Evolutionary conservation across 1,284 basidiomycete genomes (phyloP), one percentile per base, ranked within the genome.

Genomic region (Moesziomyces sp.): DNA sequence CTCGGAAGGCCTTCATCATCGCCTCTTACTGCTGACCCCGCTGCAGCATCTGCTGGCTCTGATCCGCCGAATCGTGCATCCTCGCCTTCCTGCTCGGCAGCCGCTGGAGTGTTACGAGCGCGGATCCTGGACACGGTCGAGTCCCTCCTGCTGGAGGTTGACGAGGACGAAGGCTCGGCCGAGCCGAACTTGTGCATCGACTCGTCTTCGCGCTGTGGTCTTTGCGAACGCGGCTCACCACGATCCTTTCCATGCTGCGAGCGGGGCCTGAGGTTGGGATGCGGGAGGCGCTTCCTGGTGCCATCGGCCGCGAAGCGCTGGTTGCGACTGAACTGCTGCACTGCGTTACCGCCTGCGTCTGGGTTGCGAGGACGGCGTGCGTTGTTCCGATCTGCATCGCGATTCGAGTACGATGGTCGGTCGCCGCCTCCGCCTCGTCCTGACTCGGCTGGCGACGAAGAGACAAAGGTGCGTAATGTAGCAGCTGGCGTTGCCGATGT

Each of bases 251-350:
- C 30, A 10, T 45, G 57, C 23, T 40, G 38, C 19, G 48, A n/a
- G 10, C 67, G 52, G 14, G 57, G 50, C 28, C 49, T 59, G 5
- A 56, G 56, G 26, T 72, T 66, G 9, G 69, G 69, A 58, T 65
- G 62, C 4, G 69, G 69, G 19, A 71, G 35, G 0, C 68, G 68
- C 48, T 71, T 71, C 21, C 68, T 51, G 11, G 60, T 60, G 13
- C 68, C 68, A 18, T 71, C 68, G 1, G 68, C 54, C 0, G 58
- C 57, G 19, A 71, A 71, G 24, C 68, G 53, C 43, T 71, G 61
- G 19, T 65, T 71, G 48, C 68, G 61, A n/a, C 68, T 64, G 48
- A 60, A 71, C 45, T 62, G 59, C 26, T 38, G 24, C 18, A 69
- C 66, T 0, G 59, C 19, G 24, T 58, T 63, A 42, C 56, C 66